Base-by-base conservation (phyloP, 208 protist genomes). In the Tetramitus jugosus region DNA sequence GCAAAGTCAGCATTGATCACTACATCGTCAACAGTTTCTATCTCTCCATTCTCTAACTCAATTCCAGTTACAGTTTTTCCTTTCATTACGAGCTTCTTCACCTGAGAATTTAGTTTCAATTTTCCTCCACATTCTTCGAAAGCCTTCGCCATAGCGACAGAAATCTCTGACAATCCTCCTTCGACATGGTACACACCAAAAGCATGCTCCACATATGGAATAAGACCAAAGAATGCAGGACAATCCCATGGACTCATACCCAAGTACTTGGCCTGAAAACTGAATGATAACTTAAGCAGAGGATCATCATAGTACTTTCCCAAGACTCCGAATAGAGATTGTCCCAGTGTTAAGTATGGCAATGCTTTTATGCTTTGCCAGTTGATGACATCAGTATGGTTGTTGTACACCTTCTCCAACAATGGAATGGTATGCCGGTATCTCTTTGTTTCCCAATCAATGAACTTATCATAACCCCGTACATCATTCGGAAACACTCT, bases 201-300 rank as follows among this genome's bases (percentile, higher is more conserved):
- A 45, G 62, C 62, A 69, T 69, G 62, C 13, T 69, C 62, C 2
- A 69, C 62, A 69, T 35, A 69, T n/a, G 62, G 35, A n/a, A 69
- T 69, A 2, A 69, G 17, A 43, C 62, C 62, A 45, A 43, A 69
- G 37, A 43, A 69, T 42, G 62, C 62, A 45, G 62, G 62, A 45
- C 62, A 69, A 6, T 8, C 31, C 20, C 26, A 69, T 2, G 62
- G 37, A 45, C 62, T 69, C 62, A 69, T 69, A 31, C 62, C 62
- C n/a, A 69, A 43, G 31, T 69, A 69, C 13, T 69, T 69, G 6
- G 62, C 8, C 43, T 69, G 62, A 45, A 69, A 69, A 46, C 37
- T 46, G 31, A 69, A 69, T 45, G 62, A 69, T n/a, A 69, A n/a
- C 31, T 69, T 69, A 10, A 13, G 23, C 13, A 69, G 31, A 29